Evolutionary conservation across 176 grass and related monocot genomes (phyloP).

Genomic region (Metroxylon sagu): DNA sequence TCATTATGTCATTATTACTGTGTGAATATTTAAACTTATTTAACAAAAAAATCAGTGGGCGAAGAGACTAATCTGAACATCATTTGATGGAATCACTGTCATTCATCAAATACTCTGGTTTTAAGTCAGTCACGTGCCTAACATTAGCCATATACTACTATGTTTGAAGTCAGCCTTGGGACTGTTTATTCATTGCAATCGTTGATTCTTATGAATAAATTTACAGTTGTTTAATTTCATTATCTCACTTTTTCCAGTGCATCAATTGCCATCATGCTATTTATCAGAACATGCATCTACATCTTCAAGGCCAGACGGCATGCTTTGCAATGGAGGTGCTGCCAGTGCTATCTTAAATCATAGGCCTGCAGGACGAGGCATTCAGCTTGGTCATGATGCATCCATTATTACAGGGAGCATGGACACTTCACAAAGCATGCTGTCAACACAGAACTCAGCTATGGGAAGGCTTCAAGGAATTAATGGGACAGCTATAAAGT

Average conservation of each 20-base stretch:
- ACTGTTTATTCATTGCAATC: no score
- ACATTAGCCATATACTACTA: no score
- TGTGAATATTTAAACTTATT: no score
- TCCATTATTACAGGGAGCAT: slow-evolving; percentile 39
- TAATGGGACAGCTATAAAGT: slow-evolving; percentile 69
- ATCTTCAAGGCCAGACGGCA: slow-evolving; percentile 46
- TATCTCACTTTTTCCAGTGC: slow-evolving; percentile 48
- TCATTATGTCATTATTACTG: slow-evolving; percentile 3
- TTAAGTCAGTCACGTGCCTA: no score
- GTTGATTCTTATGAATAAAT: no score
- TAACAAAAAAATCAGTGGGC: no score
- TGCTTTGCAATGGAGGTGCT: slow-evolving; percentile 64
- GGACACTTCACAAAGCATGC: slow-evolving; percentile 46
- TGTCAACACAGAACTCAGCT: slow-evolving; percentile 46
- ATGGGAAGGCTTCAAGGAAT: slow-evolving; percentile 43
- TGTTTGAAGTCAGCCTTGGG: no score
- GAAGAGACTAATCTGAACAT: no score
- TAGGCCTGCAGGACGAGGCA: slow-evolving; percentile 34
- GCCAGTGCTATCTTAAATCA: slow-evolving; percentile 50
- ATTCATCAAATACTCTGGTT: no score
- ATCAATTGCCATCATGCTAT: slow-evolving; percentile 50
- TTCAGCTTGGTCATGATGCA: slow-evolving; percentile 53
- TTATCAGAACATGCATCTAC: slow-evolving; percentile 35
- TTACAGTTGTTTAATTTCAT: no score
- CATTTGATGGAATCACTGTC: no score